These are phyloP conservation scores for Entomortierella chlamydospora DNA, from an alignment of 192 early-diverging fungal species.

Conservation along the genomic window DNA sequence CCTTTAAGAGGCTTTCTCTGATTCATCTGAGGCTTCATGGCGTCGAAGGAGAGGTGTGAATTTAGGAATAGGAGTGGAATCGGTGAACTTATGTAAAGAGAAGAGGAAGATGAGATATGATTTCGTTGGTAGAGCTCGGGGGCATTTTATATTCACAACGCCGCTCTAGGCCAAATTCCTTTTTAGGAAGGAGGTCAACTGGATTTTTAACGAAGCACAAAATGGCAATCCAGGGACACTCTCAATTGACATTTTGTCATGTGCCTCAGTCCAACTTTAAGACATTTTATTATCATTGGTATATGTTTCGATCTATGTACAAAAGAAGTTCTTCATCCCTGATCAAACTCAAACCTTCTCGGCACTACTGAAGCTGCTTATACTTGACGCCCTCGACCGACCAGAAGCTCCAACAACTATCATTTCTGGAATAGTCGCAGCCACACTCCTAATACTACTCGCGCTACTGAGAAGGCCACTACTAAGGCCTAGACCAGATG, in stretches of 20 bases:
- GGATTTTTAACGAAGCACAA: background rate
- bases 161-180: too few species aligned
- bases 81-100: too few species aligned
- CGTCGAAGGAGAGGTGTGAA: background rate
- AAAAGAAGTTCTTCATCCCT: too few species aligned
- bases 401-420: background rate
- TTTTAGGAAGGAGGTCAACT: background rate
- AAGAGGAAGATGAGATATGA: background rate
- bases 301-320: too few species aligned
- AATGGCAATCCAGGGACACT: background rate
- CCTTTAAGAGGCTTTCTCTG: conserved; percentile 34
- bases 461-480: conserved; percentile 20
- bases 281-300: too few species aligned
- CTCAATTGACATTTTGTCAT: background rate
- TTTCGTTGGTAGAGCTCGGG: too few species aligned
- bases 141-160: too few species aligned
- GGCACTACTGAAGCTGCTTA: conserved; percentile 19
- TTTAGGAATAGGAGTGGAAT: too few species aligned
- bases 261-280: too few species aligned
- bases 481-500: conserved; percentile 9
- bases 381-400: conserved; percentile 31
- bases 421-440: conserved; percentile 20
- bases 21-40: conserved; percentile 41
- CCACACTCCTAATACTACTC: conserved; percentile 30
- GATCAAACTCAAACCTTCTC: conserved; percentile 22